phyloP scores from a whole-genome alignment of 2,329 filamentous ascomycete species.

The Thelonectria olida region DNA sequence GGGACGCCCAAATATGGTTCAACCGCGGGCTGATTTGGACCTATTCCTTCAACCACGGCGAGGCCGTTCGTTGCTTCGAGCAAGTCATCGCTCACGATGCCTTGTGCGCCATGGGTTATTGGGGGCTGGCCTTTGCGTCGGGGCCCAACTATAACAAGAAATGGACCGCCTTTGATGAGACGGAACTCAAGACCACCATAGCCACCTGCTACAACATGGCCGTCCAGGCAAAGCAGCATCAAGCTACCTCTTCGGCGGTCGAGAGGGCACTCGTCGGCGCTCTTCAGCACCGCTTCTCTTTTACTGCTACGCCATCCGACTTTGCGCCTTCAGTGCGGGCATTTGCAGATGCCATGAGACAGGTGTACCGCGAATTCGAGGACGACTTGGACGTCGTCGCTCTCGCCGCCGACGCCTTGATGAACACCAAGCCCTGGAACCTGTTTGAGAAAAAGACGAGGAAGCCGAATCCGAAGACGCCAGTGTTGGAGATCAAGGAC shows the following conservation, averaged over 20 bases:
- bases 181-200: slow-evolving; percentile 17
- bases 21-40: slow-evolving; percentile 65
- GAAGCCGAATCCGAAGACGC: slow-evolving; percentile 36
- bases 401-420: slow-evolving; percentile 53
- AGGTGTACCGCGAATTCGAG: slow-evolving; percentile 47
- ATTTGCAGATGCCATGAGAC: slow-evolving; percentile 52
- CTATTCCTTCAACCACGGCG: slow-evolving; percentile 70
- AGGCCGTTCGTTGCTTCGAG: slow-evolving; percentile 60
- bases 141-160: slow-evolving; percentile 61
- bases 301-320: slow-evolving; percentile 47
- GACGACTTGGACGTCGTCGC: slow-evolving; percentile 51
- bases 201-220: slow-evolving; percentile 5
- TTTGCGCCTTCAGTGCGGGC: slow-evolving; percentile 51
- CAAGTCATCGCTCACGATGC: slow-evolving; percentile 54
- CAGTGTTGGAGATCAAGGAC: slow-evolving; percentile 41
- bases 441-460: slow-evolving; percentile 53
- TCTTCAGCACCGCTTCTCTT: slow-evolving; percentile 67
- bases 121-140: slow-evolving; percentile 63
- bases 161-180: slow-evolving; percentile 33
- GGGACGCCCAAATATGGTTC: slow-evolving; percentile 67
- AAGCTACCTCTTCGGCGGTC: background rate
- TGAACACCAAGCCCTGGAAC: slow-evolving; percentile 59
- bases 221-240: background rate
- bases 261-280: slow-evolving; percentile 73
- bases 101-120: slow-evolving; percentile 53